A percentile compares a stretch with the other conserved stretches of the same genome.
Evolutionary conservation across 2,329 filamentous ascomycete genomes (phyloP).

Genomic region (Cladosporium halotolerans): DNA sequence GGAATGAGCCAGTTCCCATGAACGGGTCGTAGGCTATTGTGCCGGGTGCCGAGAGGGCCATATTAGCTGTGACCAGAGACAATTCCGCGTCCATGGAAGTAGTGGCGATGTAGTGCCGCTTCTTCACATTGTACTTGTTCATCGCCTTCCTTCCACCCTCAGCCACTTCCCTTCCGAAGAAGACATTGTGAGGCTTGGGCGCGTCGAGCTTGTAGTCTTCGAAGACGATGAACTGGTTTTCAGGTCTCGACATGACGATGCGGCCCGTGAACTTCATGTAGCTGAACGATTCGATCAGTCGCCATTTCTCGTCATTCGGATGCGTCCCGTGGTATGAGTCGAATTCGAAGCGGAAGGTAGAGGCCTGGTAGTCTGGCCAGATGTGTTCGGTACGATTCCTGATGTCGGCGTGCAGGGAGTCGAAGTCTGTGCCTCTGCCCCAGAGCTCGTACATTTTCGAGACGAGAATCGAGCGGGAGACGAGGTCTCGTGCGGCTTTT

Average conservation of each 20-base stretch:
- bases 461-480: slow-evolving; percentile 71
- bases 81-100: slow-evolving; percentile 97
- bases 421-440: slow-evolving; percentile 64
- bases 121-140: slow-evolving; percentile 80
- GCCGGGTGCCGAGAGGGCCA: slow-evolving; percentile 73
- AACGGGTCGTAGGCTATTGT: slow-evolving; percentile 93
- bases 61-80: slow-evolving; percentile 83
- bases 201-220: slow-evolving; percentile 66
- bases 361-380: slow-evolving; percentile 60
- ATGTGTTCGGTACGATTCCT: slow-evolving; percentile 51
- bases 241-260: slow-evolving; percentile 68
- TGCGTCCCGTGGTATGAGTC: slow-evolving; percentile 77
- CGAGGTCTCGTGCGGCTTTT: slow-evolving; percentile 56
- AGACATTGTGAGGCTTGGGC: slow-evolving; percentile 53
- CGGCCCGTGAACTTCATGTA: slow-evolving; percentile 73
- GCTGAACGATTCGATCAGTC: slow-evolving; percentile 73
- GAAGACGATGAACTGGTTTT: slow-evolving; percentile 71
- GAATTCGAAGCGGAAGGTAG: slow-evolving; percentile 76
- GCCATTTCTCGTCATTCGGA: slow-evolving; percentile 55
- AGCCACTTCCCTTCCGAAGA: slow-evolving; percentile 67
- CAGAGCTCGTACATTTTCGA: slow-evolving; percentile 86
- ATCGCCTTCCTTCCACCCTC: slow-evolving; percentile 61
- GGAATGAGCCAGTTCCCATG: slow-evolving; percentile 89
- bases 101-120: slow-evolving; percentile 85
- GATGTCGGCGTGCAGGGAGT: slow-evolving; percentile 62